phyloP scores from a whole-genome alignment of 441 rosid genomes.

The Croton laevigatus region DNA sequence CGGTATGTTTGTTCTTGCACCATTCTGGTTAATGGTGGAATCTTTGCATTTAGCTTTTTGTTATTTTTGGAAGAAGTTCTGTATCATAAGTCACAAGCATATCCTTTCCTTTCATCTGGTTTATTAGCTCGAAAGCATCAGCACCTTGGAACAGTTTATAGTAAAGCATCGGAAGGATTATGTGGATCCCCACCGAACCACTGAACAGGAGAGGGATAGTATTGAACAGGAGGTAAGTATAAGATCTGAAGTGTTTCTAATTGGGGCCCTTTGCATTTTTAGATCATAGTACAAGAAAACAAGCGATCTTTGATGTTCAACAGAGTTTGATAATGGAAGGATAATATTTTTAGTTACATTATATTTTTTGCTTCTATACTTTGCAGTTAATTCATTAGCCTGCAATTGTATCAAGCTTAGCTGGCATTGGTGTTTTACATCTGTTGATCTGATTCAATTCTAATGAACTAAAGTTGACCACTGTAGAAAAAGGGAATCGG shows the following conservation, averaged over 20 bases:
- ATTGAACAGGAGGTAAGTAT: conserved; percentile 82
- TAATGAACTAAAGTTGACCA: not conserved
- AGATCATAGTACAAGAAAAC: not conserved
- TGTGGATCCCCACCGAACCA: conserved; percentile 76
- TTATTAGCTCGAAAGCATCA: conserved; percentile 73
- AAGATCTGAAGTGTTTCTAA: conserved; percentile 21
- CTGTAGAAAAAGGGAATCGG: not conserved
- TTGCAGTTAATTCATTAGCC: not conserved
- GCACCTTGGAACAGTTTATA: conserved; percentile 80
- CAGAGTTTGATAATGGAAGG: not conserved
- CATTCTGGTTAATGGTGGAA: not conserved
- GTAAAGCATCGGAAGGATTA: conserved; percentile 87
- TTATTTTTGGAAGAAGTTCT: not conserved
- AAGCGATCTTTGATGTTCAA: not conserved
- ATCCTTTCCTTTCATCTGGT: not conserved
- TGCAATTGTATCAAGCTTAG: not conserved
- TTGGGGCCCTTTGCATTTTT: not conserved
- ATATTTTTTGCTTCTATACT: not conserved
- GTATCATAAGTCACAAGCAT: not conserved
- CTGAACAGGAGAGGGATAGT: conserved; percentile 90
- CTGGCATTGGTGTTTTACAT: not conserved
- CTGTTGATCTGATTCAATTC: not conserved
- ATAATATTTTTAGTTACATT: not conserved
- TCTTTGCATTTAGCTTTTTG: not conserved
- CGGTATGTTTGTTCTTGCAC: conserved; percentile 42